Conservation (phyloP, 1,284 basidiomycete species). For the Microbotryum scabiosae region DNA sequence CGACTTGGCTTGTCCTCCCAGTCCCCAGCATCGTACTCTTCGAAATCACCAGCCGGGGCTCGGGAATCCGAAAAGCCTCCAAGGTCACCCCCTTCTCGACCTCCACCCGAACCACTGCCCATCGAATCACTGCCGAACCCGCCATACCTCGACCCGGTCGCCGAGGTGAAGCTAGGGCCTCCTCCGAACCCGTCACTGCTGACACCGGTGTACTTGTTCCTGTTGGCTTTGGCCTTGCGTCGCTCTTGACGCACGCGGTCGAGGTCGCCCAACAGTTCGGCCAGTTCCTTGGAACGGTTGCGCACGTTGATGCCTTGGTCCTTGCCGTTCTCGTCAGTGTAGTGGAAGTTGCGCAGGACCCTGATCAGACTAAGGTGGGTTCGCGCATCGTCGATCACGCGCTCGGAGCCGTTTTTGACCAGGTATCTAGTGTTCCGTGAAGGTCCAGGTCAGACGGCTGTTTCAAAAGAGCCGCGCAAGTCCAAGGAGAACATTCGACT, state of each 20-base stretch:
- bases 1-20: conserved; percentile 54
- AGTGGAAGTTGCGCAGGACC: conserved; percentile 96
- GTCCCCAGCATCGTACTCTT: conserved; percentile 96
- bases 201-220: conserved; percentile 78
- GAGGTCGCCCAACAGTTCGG: conserved; percentile 79
- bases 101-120: conserved; percentile 43
- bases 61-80: conserved; percentile 13
- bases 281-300: conserved; percentile 85
- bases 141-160: conserved; percentile 54
- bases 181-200: conserved; percentile 64
- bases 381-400: conserved; percentile 94
- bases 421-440: conserved; percentile 61
- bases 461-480: not conserved
- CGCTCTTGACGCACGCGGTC: conserved; percentile 83
- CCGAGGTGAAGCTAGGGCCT: conserved; percentile 41
- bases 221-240: conserved; percentile 87
- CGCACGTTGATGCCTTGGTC: conserved; percentile 98
- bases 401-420: conserved; percentile 95
- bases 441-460: conserved; percentile 68
- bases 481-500: conserved; percentile 5
- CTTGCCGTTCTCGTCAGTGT: conserved; percentile 97
- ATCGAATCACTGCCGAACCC: conserved; percentile 67
- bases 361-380: conserved; percentile 92
- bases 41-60: conserved; percentile 47
- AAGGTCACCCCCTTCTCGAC: conserved; percentile 40